phyloP scores from a whole-genome alignment of 139 green algal species.

The Tetradesmus obliquus region DNA sequence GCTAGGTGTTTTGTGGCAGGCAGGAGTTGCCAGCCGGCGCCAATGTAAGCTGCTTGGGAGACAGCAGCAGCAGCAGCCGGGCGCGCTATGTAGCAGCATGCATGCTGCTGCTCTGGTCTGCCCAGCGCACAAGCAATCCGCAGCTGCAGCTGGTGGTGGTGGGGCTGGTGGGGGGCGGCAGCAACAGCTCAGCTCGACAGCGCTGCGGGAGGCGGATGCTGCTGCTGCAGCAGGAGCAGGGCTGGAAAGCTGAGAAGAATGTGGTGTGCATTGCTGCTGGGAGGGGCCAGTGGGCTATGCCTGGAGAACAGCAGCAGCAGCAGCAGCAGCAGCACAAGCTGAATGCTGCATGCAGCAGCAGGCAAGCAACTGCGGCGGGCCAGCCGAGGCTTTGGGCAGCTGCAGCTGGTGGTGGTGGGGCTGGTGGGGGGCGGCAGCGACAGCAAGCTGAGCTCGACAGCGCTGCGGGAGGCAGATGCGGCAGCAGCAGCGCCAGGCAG shows the following conservation, averaged over 20 bases:
- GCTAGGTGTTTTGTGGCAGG: no score
- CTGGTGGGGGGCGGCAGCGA: slow-evolving; percentile 55
- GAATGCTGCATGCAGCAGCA: not conserved
- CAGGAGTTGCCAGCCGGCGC: not conserved
- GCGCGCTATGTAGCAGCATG: not conserved
- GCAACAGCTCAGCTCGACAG: slow-evolving; percentile 70
- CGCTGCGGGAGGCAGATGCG: slow-evolving; percentile 60
- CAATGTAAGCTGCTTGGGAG: not conserved
- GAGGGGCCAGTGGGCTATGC: no score
- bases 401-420: slow-evolving; percentile 79
- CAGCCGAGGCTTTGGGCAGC: slow-evolving; percentile 62
- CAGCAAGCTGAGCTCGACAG: slow-evolving; percentile 79
- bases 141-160: slow-evolving; percentile 80
- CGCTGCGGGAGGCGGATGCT: slow-evolving; percentile 59
- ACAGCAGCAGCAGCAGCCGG: not conserved
- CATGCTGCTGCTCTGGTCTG: no score
- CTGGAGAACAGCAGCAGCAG: no score
- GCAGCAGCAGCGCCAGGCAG: not conserved
- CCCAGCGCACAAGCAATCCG: no score
- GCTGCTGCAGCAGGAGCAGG: no score
- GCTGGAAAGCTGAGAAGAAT: no score
- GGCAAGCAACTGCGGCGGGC: slow-evolving; percentile 14
- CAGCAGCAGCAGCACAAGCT: not conserved
- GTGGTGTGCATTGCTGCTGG: slow-evolving; percentile 74
- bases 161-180: slow-evolving; percentile 62